phyloP scores from a whole-genome alignment of 1,139 yeast genomes.

The Hyphopichia wangnamkhiaoensis region DNA sequence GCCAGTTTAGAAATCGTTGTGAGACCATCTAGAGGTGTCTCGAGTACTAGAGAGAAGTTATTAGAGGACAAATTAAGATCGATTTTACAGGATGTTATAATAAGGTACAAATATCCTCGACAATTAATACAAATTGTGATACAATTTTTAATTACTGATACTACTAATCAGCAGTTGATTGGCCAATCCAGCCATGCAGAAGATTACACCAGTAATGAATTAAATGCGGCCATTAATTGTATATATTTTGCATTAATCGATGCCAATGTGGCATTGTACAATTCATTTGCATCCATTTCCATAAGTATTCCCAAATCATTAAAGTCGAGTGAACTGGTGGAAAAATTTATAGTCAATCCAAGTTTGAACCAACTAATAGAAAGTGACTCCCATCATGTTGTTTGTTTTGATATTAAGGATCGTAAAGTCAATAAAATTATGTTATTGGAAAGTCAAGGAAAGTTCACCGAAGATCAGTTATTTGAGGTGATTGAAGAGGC shows the following conservation, averaged over 20 bases:
- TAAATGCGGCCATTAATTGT: slow-evolving; percentile 73
- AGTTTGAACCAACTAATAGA: slow-evolving; percentile 35
- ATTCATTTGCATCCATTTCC: slow-evolving; percentile 60
- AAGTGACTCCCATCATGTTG: slow-evolving; percentile 63
- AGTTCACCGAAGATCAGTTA: slow-evolving; percentile 58
- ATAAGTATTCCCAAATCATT: slow-evolving; percentile 32
- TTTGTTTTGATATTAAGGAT: slow-evolving; percentile 61
- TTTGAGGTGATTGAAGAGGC: slow-evolving; percentile 50
- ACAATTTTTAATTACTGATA: slow-evolving; percentile 73
- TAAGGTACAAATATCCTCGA: slow-evolving; percentile 74
- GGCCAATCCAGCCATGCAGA: slow-evolving; percentile 18
- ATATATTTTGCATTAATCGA: slow-evolving; percentile 72
- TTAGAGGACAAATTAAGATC: slow-evolving; percentile 71
- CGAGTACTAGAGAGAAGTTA: slow-evolving; percentile 75
- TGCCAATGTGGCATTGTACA: slow-evolving; percentile 70
- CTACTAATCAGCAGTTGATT: slow-evolving; percentile 18
- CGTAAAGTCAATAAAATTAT: slow-evolving; percentile 56
- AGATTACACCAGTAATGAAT: slow-evolving; percentile 51
- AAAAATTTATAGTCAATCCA: slow-evolving; percentile 45
- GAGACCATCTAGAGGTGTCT: slow-evolving; percentile 74
- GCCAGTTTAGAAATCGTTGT: slow-evolving; percentile 81
- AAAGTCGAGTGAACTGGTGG: slow-evolving; percentile 7
- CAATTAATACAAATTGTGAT: slow-evolving; percentile 82
- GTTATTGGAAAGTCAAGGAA: slow-evolving; percentile 71
- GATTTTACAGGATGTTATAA: slow-evolving; percentile 60